These are phyloP conservation scores for Fomes fomentarius DNA, from an alignment of 1,284 basidiomycete species.

Conservation along the genomic window DNA sequence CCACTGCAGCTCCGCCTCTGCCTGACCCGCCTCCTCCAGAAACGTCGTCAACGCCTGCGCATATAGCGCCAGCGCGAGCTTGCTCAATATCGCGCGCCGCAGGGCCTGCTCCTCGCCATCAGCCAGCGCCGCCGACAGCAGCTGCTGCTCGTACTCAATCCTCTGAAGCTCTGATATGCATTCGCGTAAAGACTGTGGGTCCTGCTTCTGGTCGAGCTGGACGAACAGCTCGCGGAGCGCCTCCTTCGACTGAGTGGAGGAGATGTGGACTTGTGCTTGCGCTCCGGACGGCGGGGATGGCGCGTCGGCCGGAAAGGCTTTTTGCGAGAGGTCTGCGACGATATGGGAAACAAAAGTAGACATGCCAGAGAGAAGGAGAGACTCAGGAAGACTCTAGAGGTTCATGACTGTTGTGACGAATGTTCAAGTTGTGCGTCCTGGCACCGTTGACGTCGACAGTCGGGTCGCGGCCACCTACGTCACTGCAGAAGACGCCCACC, in stretches of 20 bases:
- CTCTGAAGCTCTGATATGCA: slow-evolving; percentile 29
- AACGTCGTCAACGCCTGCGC: slow-evolving; percentile 58
- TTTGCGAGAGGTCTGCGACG: slow-evolving; percentile 30
- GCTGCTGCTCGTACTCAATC: slow-evolving; percentile 22
- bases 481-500: too few relatives aligned
- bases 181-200: slow-evolving; percentile 18
- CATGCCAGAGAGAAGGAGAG: slow-evolving; percentile 19
- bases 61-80: slow-evolving; percentile 60
- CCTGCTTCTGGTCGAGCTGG: slow-evolving; percentile 30
- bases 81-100: slow-evolving; percentile 40
- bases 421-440: neutral
- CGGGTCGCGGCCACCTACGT: neutral
- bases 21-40: slow-evolving; percentile 61
- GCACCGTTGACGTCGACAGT: neutral
- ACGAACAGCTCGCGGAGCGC: slow-evolving; percentile 32
- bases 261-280: slow-evolving; percentile 4
- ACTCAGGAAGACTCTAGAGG: too few relatives aligned
- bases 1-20: slow-evolving; percentile 76
- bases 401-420: slow-evolving; percentile 3
- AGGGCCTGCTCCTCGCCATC: slow-evolving; percentile 35
- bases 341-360: slow-evolving; percentile 37
- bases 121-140: slow-evolving; percentile 10
- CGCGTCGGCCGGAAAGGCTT: slow-evolving; percentile 20
- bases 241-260: slow-evolving; percentile 24
- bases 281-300: slow-evolving; percentile 1